Percentiles rank a stretch among this genome's conserved stretches.
phyloP scores from a whole-genome alignment of 176 grass and related monocot genomes.

The Luzula sylvatica region DNA sequence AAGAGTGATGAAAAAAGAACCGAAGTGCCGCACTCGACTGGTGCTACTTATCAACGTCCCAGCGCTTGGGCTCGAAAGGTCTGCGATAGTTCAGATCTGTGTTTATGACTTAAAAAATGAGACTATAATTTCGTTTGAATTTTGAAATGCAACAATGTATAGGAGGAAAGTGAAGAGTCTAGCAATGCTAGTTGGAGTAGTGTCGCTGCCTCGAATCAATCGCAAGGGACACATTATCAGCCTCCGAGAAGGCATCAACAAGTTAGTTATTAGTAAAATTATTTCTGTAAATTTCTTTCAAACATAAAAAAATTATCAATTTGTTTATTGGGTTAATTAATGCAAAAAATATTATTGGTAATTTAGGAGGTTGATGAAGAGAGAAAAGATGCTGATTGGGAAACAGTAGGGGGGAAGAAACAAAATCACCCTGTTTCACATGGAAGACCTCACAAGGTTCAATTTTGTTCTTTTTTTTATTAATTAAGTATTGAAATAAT shows the following conservation, averaged over 20 bases:
- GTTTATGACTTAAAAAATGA: constrained; percentile 1
- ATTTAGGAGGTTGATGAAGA: constrained; percentile 7
- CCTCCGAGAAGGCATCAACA: constrained; percentile 6
- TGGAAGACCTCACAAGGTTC: constrained; percentile 65
- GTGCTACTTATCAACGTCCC: constrained; percentile 6
- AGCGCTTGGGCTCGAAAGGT: constrained; percentile 24
- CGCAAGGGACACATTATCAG: not conserved
- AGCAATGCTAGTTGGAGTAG: not conserved
- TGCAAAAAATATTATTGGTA: not conserved
- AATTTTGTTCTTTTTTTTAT: no score
- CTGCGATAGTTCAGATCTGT: not conserved
- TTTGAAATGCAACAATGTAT: not conserved
- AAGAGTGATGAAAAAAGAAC: constrained; percentile 17
- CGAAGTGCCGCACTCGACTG: not conserved
- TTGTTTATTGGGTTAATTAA: no score
- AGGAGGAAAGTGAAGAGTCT: constrained; percentile 14
- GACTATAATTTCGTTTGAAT: not conserved
- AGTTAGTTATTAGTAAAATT: not conserved
- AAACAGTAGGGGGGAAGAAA: constrained; percentile 52
- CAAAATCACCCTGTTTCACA: constrained; percentile 17
- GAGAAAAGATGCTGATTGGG: constrained; percentile 38
- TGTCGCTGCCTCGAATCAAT: not conserved
- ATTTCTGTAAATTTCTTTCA: no score
- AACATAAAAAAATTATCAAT: no score
- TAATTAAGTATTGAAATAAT: no score